Base-by-base conservation (phyloP, 139 green algal species). In the Micromonas commoda region DNA sequence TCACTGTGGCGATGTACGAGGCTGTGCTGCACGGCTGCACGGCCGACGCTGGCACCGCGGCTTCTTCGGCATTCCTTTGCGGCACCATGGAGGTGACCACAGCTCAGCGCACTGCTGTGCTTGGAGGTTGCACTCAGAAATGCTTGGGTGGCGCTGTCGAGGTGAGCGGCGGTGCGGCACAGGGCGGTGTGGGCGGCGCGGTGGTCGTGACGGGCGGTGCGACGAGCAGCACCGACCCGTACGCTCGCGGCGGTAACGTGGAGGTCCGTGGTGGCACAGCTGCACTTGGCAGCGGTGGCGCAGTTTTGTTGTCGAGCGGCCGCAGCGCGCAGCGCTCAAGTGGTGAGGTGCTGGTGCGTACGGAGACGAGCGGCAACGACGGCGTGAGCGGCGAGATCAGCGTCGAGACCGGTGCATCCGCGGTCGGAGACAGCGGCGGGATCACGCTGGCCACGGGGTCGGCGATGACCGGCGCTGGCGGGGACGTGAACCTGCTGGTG, bases 141-240 rank as follows among this genome's bases (percentile, higher is more conserved):
- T 71, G 64, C 64, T 23, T 71, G n/a, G 64, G 64, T 23, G 64
- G 64, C 23, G 64, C 64, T 23, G 64, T 71, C 28, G 64, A 71
- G 64, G 26, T 71, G 64, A 23, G 23, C 26, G 64, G 64, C 23
- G 64, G 64, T 71, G 19, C 23, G 16, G 23, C 64, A 20, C 23
- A 20, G 16, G n/a, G 26, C 21, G 68, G 29, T 76, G 68, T 76
- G 19, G 68, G 68, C 28, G 68, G 68, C 24, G 13, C 28, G 24
- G 28, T 76, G 23, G 21, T 63, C 26, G 19, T 76, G 26, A 16
- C 20, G 24, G 68, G 29, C 21, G 68, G 68, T 63, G 23, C 35
- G 16, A 28, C 26, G 64, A 20, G 23, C 64, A n/a, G 16, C 64
- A 64, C 53, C 23, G 53, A 64, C 53, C 53, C 53, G 21, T 21